A percentile compares a stretch with the other conserved stretches of the same genome.
phyloP scores from a whole-genome alignment of 495 filamentous ascomycete genomes.

The Penicillium bialowiezense region DNA sequence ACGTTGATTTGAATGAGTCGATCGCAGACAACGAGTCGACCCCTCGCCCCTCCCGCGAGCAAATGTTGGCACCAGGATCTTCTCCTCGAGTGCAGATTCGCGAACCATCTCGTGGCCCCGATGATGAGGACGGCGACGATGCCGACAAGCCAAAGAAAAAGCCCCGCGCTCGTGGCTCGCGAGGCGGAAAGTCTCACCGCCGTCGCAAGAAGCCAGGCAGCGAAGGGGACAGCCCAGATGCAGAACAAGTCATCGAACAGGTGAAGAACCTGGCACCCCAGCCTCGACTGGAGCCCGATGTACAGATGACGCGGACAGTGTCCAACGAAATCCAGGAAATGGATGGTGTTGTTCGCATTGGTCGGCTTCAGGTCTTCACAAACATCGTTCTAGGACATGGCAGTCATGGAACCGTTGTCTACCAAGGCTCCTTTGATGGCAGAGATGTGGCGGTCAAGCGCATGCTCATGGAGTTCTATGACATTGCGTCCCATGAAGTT shows the following conservation, averaged over 20 bases:
- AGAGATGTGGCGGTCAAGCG: slow-evolving; percentile 94
- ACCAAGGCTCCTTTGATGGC: slow-evolving; percentile 81
- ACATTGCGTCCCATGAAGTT: slow-evolving; percentile 93
- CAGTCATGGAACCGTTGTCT: slow-evolving; percentile 84
- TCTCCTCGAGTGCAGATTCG: slow-evolving; percentile 41
- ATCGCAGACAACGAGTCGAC: slow-evolving; percentile 22
- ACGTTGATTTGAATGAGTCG: slow-evolving; percentile 29
- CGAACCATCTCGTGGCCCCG: slow-evolving; percentile 39
- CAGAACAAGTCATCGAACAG: slow-evolving; percentile 43
- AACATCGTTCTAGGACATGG: slow-evolving; percentile 73
- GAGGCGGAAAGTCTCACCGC: slow-evolving; percentile 74
- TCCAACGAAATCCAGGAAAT: slow-evolving; percentile 41
- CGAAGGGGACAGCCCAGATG: slow-evolving; percentile 41
- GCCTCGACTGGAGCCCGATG: slow-evolving; percentile 55
- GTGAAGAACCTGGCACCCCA: slow-evolving; percentile 38
- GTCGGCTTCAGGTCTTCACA: slow-evolving; percentile 69
- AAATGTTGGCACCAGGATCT: slow-evolving; percentile 15
- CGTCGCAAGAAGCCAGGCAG: slow-evolving; percentile 53
- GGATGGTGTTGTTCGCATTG: slow-evolving; percentile 62
- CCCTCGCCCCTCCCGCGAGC: slow-evolving; percentile 23
- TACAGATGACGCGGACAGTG: slow-evolving; percentile 38
- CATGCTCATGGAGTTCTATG: slow-evolving; percentile 92
- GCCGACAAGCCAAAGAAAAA: slow-evolving; percentile 72
- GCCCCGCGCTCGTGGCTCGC: slow-evolving; percentile 65
- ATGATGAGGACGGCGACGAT: slow-evolving; percentile 38